phyloP scores from a whole-genome alignment of 805 yeast species.

The Yarrowia sp. region DNA sequence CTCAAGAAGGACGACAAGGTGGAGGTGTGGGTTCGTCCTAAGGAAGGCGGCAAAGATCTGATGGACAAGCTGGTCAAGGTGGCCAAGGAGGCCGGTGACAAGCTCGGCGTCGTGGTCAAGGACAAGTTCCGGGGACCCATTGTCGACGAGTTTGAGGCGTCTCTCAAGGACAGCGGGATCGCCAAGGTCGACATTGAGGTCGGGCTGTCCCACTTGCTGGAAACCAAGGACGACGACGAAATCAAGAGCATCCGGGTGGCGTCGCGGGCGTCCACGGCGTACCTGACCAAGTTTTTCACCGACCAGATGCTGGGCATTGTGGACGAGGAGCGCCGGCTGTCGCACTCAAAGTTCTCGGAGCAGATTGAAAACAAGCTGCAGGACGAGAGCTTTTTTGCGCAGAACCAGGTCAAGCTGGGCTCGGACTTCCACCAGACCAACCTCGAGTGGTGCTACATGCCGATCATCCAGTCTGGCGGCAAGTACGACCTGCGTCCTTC shows the following conservation, averaged over 20 bases:
- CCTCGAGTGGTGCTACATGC: slow-evolving; percentile 93
- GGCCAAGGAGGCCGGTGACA: slow-evolving; percentile 51
- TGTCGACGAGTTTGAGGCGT: slow-evolving; percentile 74
- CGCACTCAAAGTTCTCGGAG: slow-evolving; percentile 76
- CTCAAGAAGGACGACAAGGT: slow-evolving; percentile 56
- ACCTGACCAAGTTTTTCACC: slow-evolving; percentile 77
- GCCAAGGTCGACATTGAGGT: slow-evolving; percentile 59
- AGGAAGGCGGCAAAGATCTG: slow-evolving; percentile 72
- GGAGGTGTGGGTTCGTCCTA: slow-evolving; percentile 75
- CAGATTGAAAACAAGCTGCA: slow-evolving; percentile 82
- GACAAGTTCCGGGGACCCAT: slow-evolving; percentile 86
- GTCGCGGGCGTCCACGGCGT: slow-evolving; percentile 73
- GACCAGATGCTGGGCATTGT: slow-evolving; percentile 87
- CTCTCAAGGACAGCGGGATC: slow-evolving; percentile 50
- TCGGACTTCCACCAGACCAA: slow-evolving; percentile 75
- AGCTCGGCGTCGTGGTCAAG: slow-evolving; percentile 72
- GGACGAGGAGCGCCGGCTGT: slow-evolving; percentile 81
- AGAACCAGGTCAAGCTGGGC: slow-evolving; percentile 61
- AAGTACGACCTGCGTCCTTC: slow-evolving; percentile 83
- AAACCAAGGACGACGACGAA: slow-evolving; percentile 81
- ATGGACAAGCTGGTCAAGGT: slow-evolving; percentile 62
- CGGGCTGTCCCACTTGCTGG: slow-evolving; percentile 66
- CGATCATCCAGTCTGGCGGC: slow-evolving; percentile 88
- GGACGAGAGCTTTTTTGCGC: slow-evolving; percentile 69
- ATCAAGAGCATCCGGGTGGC: slow-evolving; percentile 70